These are phyloP conservation scores for Hemerocallis citrina DNA, from an alignment of 106 monocot genomes.

Conservation along the genomic window DNA sequence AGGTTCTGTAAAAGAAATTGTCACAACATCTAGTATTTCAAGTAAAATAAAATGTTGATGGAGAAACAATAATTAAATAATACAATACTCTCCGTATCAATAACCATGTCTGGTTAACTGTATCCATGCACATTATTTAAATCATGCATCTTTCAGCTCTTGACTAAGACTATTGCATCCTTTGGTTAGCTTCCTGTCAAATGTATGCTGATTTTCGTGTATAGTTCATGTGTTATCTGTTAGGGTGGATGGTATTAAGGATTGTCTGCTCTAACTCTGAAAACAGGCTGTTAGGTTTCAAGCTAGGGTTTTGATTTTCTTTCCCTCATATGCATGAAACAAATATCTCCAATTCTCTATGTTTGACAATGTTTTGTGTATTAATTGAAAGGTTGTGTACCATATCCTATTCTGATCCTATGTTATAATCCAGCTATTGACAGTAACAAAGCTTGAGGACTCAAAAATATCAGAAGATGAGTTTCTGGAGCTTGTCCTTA, in stretches of 20 bases:
- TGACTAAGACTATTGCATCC: background rate
- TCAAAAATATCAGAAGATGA: conserved; percentile 56
- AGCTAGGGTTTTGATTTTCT: background rate
- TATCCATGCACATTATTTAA: background rate
- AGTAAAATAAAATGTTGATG: too few relatives aligned
- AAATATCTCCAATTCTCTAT: background rate
- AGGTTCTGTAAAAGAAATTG: too few relatives aligned
- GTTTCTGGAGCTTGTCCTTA: conserved; percentile 65
- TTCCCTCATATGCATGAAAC: background rate
- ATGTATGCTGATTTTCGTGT: background rate
- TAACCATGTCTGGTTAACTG: background rate
- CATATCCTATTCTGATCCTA: background rate
- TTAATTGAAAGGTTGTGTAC: background rate
- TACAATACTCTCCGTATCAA: too few relatives aligned
- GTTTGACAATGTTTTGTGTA: background rate
- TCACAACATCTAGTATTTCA: too few relatives aligned
- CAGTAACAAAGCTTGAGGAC: conserved; percentile 85
- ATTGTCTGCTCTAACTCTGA: too few relatives aligned
- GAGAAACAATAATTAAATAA: too few relatives aligned
- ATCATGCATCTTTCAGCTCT: background rate
- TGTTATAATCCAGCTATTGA: conserved; percentile 46
- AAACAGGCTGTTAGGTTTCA: too few relatives aligned
- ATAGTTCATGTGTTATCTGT: too few relatives aligned
- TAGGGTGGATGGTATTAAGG: too few relatives aligned
- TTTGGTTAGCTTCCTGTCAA: background rate